Percentiles rank a stretch among this genome's conserved stretches.
Evolutionary conservation across 208 protist species (phyloP).

Genomic region (Vickermania spadyakhi): DNA sequence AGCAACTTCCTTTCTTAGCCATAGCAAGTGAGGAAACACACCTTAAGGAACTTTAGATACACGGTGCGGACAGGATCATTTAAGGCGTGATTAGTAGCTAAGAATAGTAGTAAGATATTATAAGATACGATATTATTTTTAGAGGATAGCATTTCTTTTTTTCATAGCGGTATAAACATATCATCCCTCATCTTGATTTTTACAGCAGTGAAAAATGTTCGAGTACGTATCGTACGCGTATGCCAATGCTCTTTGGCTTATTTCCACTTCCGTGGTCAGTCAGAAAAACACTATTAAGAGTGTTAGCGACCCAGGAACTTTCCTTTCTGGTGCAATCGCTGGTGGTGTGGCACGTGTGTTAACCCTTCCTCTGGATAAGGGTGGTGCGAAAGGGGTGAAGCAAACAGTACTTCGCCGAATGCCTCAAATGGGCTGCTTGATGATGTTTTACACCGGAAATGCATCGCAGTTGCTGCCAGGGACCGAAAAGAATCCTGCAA

Average conservation of each 20-base stretch:
- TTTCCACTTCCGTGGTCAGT: constrained; percentile 38
- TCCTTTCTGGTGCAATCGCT: constrained; percentile 66
- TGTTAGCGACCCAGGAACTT: constrained; percentile 64
- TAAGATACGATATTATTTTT: too few relatives aligned
- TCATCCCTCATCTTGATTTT: too few relatives aligned
- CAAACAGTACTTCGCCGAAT: constrained; percentile 62
- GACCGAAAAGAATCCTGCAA: constrained; percentile 41
- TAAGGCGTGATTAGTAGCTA: too few relatives aligned
- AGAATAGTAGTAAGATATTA: too few relatives aligned
- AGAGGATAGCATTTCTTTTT: too few relatives aligned
- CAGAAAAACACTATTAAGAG: constrained; percentile 48
- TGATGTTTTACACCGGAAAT: constrained; percentile 82
- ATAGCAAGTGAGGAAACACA: too few relatives aligned
- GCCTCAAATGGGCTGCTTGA: constrained; percentile 72
- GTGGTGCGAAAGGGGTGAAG: constrained; percentile 57
- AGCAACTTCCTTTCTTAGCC: too few relatives aligned
- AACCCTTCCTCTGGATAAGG: constrained; percentile 56
- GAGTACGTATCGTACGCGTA: constrained; percentile 38
- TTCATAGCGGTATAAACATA: too few relatives aligned
- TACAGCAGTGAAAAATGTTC: constrained; percentile 47
- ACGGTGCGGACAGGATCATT: too few relatives aligned
- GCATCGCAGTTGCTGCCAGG: constrained; percentile 56
- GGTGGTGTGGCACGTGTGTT: constrained; percentile 46
- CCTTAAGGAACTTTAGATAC: too few relatives aligned
- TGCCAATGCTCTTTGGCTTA: constrained; percentile 17